Evolutionary conservation across 2,329 filamentous ascomycete species (phyloP).

Genomic region (Aspergillus eucalypticola): DNA sequence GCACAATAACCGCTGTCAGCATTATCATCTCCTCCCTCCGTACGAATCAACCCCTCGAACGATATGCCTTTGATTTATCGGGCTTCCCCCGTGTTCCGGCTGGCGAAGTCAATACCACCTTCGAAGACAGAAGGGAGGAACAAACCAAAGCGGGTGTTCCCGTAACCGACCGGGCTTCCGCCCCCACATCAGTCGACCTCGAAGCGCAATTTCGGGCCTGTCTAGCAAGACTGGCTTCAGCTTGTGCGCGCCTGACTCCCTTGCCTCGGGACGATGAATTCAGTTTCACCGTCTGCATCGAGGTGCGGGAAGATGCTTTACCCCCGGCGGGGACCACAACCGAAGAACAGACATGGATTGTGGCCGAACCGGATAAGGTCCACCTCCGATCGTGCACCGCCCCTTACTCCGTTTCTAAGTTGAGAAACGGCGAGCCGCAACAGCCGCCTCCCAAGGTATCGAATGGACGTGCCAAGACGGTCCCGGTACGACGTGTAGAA

Average conservation of each 20-base stretch:
- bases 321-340: slow-evolving; percentile 49
- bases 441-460: slow-evolving; percentile 35
- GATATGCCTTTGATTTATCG: slow-evolving; percentile 62
- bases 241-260: slow-evolving; percentile 45
- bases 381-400: slow-evolving; percentile 43
- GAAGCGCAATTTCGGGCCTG: slow-evolving; percentile 53
- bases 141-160: slow-evolving; percentile 32
- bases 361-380: slow-evolving; percentile 53
- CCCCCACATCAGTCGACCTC: slow-evolving; percentile 43
- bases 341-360: slow-evolving; percentile 61
- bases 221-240: slow-evolving; percentile 46
- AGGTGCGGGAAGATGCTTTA: slow-evolving; percentile 49
- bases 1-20: slow-evolving; percentile 56
- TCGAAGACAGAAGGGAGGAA: slow-evolving; percentile 47
- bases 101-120: slow-evolving; percentile 52
- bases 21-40: slow-evolving; percentile 58
- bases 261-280: slow-evolving; percentile 50
- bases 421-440: slow-evolving; percentile 39
- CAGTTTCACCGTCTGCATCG: slow-evolving; percentile 52
- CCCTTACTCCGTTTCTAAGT: slow-evolving; percentile 41
- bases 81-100: slow-evolving; percentile 54
- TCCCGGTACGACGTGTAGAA: slow-evolving; percentile 63
- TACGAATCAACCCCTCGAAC: slow-evolving; percentile 56
- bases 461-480: slow-evolving; percentile 56
- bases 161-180: slow-evolving; percentile 29